Conservation (phyloP, 192 early-diverging fungal species). For the Coemansia sp. region DNA sequence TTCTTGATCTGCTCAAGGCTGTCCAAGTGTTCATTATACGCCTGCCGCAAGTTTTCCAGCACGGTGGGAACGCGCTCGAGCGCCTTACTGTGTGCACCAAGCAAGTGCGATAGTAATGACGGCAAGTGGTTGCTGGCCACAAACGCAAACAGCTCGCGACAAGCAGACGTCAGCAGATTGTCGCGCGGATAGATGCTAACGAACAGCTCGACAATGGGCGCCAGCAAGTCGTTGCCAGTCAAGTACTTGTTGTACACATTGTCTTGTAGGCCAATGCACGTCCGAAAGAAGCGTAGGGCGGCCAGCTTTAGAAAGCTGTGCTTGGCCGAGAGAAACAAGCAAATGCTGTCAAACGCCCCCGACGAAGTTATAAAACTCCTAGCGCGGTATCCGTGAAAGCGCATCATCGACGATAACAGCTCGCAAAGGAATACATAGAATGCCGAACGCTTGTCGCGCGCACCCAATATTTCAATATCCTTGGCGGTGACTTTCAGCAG, state of each 20-base stretch:
- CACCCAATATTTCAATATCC: constrained; percentile 24
- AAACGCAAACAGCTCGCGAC: constrained; percentile 85
- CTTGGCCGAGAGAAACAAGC: constrained; percentile 65
- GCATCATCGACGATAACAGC: constrained; percentile 71
- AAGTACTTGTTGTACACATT: constrained; percentile 82
- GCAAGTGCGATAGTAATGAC: constrained; percentile 67
- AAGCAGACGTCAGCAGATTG: constrained; percentile 88
- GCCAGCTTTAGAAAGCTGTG: constrained; percentile 72
- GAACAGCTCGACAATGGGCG: constrained; percentile 64
- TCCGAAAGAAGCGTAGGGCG: constrained; percentile 76
- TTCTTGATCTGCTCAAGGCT: constrained; percentile 16
- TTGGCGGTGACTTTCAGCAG: constrained; percentile 54
- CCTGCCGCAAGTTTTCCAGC: constrained; percentile 20
- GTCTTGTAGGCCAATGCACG: constrained; percentile 75
- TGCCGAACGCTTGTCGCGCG: background rate
- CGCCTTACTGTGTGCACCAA: constrained; percentile 27
- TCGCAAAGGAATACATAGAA: constrained; percentile 60
- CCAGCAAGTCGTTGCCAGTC: constrained; percentile 71
- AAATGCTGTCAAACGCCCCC: constrained; percentile 60
- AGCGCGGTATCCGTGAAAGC: constrained; percentile 72
- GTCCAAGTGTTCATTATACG: constrained; percentile 31
- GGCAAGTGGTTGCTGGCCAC: constrained; percentile 72
- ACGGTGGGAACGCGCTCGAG: constrained; percentile 16
- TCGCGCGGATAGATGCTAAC: constrained; percentile 65
- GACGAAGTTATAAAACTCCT: constrained; percentile 75